Evolutionary conservation across 2,329 filamentous ascomycete species (phyloP), one percentile per base, ranked within the genome.

Genomic region (Diplodia scrobiculata): DNA sequence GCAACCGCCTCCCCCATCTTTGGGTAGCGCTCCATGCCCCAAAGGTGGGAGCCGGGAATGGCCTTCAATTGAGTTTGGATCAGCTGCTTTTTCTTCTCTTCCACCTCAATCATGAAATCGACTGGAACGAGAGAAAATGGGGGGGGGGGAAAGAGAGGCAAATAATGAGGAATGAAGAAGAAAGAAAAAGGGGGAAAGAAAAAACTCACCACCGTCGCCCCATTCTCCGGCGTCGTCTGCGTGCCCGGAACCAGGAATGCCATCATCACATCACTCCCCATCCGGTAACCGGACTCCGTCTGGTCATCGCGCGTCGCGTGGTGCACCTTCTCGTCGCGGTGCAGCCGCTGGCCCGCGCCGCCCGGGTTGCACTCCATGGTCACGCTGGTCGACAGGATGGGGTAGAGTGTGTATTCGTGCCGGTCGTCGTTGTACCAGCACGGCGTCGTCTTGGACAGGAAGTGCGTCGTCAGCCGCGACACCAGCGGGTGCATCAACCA

Each of bases 21-120:
- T 1, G 79, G 79, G 5, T 70, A 71, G 0, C 76, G 73, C 0
- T 79, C 76, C 5, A 75, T 72, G 0, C 74, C 77, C 79, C 79
- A 81, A 3, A 79, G 71, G 67, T 81, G 79, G 11, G 75, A 78
- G 5, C 75, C 74, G 0, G 79, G 79, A 47, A 80, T 80, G 1
- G 75, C 76, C n/a, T 63, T 21, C 3, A 1, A 6, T 11, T 13
- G 9, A 38, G 13, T 29, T 13, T 19, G 17, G 38, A 19, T 36
- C 21, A 45, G 41, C 41, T 45, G 19, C 17, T 7, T 45, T 45
- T 45, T 45, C 41, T 9, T 36, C 34, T 45, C 41, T 45, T n/a
- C 29, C 1, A 17, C 13, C 41, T 45, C n/a, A 19, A 45, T 19
- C 5, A 25, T 25, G 3, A 4, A 25, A 25, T 25, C 25, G 25